A percentile compares a stretch with the other conserved stretches of the same genome.
Evolutionary conservation across 2,329 filamentous ascomycete genomes (phyloP).

Genomic region (Aspergillus sp.): DNA sequence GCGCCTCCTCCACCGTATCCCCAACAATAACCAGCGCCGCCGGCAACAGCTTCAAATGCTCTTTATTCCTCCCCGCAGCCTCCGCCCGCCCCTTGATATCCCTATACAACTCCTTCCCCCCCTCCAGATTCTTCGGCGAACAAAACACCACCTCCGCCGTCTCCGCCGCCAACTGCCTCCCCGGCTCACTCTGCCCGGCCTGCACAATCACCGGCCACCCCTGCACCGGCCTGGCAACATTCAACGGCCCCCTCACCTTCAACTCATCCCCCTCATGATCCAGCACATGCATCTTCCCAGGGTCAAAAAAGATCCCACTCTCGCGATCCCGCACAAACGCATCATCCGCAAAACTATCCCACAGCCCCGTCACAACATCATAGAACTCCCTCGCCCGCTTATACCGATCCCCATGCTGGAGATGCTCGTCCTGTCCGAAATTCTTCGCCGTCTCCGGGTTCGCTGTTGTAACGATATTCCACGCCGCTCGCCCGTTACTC

Average conservation of each 20-base stretch:
- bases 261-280: slow-evolving; percentile 53
- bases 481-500: slow-evolving; percentile 51
- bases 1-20: slow-evolving; percentile 51
- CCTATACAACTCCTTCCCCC: slow-evolving; percentile 50
- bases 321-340: slow-evolving; percentile 52
- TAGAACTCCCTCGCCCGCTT: slow-evolving; percentile 55
- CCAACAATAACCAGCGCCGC: slow-evolving; percentile 54
- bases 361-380: slow-evolving; percentile 54
- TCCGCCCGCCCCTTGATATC: slow-evolving; percentile 53
- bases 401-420: slow-evolving; percentile 52
- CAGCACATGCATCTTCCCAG: slow-evolving; percentile 53
- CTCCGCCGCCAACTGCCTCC: slow-evolving; percentile 53
- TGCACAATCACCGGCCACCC: slow-evolving; percentile 59
- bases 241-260: slow-evolving; percentile 50
- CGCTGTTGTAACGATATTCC: slow-evolving; percentile 57
- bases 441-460: slow-evolving; percentile 56
- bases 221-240: slow-evolving; percentile 55
- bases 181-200: slow-evolving; percentile 55
- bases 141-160: slow-evolving; percentile 57
- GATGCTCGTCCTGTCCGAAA: slow-evolving; percentile 52
- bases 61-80: slow-evolving; percentile 46
- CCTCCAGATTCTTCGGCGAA: slow-evolving; percentile 47
- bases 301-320: slow-evolving; percentile 52
- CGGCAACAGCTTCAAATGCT: slow-evolving; percentile 54
- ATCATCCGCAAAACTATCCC: slow-evolving; percentile 58